Base-by-base conservation (phyloP, 768 basidiomycete genomes). In the Rhodotorula toruloides region DNA sequence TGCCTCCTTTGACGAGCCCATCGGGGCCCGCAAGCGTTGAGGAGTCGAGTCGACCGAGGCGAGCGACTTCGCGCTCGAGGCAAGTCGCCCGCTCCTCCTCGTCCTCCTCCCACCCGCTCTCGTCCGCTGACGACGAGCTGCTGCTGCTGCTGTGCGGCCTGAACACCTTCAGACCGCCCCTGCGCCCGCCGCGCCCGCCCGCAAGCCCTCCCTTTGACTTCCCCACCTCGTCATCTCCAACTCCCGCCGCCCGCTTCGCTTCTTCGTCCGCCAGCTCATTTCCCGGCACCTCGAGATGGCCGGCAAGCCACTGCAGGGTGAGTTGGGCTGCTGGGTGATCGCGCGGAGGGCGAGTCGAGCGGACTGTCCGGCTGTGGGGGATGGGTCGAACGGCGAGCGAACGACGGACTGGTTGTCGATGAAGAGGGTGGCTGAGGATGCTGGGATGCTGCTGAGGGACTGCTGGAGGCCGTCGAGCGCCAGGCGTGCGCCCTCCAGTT, bases 361-460 rank as follows among this genome's bases (percentile, higher is more conserved):
- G 11, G 19, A 25, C 54, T 55, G 54, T 27, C 54, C 54, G n/a
- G 54, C n/a, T n/a, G 37, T 22, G n/a, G 22, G 37, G 37, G 39
- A 12, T 12, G 25, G 37, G 27, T 40, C 39, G 39, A 37, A 55
- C n/a, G 54, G n/a, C 11, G 37, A 39, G 19, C 37, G 25, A 13
- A 37, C 39, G 27, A 39, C 39, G 22, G 54, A 21, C 54, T 55
- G 54, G 54, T 55, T 55, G n/a, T 55, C 54, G n/a, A 55, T 21
- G 39, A 55, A 39, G 39, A 55, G 22, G 39, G 27, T 36, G 50
- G 39, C 44, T 13, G n/a, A n/a, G 39, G 39, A 25, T 22, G 37
- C 13, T n/a, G 25, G 8, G 11, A n/a, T 25, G 39, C 29, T 6
- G 17, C 16, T 17, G 39, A 27, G 25, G 36, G 36, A 22, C n/a